Conservation (phyloP, 169 alveolate genomes). For the Plasmodium inui region DNA sequence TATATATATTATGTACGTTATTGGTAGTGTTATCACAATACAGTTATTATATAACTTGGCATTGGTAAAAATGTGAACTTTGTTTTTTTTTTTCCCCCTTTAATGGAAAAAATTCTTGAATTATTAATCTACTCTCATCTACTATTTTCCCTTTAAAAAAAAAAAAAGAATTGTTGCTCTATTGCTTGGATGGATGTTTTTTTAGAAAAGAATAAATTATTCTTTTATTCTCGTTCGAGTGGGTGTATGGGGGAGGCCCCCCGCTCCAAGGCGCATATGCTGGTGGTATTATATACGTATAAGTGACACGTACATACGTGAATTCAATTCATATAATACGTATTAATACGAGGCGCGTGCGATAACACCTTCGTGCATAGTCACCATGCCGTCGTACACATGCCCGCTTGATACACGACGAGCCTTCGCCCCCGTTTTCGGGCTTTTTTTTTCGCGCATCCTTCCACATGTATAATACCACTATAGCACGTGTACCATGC, state of each 20-base stretch:
- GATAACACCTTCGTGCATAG: not conserved
- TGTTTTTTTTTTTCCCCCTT: not conserved
- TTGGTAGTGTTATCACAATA: not conserved
- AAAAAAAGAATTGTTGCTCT: not conserved
- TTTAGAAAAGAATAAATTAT: not conserved
- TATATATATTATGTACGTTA: not conserved
- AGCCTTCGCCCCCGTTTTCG: not conserved
- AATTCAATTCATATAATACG: not conserved
- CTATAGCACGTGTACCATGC: not conserved
- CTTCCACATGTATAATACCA: not conserved
- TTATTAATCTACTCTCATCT: not conserved
- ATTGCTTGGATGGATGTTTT: not conserved
- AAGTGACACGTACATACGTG: no score
- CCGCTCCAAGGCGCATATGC: not conserved
- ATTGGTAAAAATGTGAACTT: not conserved
- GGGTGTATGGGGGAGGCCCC: not conserved
- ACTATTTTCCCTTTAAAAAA: not conserved
- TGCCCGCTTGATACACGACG: not conserved
- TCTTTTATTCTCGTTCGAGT: not conserved
- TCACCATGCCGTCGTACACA: not conserved
- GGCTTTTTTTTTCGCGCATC: conserved; percentile 1
- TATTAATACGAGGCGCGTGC: not conserved
- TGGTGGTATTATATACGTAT: not conserved
- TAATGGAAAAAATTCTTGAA: not conserved
- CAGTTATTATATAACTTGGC: not conserved